Conservation (phyloP, 176 grass and related monocot genomes). For the Urochloa ruziziensis region DNA sequence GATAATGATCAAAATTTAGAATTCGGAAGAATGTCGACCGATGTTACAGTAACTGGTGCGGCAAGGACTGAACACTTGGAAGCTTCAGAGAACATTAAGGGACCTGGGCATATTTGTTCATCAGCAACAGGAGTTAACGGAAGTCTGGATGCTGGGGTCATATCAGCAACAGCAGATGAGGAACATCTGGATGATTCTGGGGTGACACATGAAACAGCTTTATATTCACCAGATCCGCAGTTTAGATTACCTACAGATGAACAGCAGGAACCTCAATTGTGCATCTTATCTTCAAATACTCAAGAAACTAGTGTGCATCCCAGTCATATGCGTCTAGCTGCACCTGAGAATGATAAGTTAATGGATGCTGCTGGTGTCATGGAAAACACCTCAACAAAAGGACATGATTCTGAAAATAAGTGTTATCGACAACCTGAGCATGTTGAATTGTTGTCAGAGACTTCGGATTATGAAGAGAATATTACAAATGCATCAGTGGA, state of each 20-base stretch:
- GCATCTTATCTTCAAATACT: slow-evolving; percentile 21
- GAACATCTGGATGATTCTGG: slow-evolving; percentile 11
- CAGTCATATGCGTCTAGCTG: not conserved
- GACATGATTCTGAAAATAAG: slow-evolving; percentile 15
- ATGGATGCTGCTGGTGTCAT: not conserved
- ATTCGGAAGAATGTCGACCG: not conserved
- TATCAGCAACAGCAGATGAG: slow-evolving; percentile 26
- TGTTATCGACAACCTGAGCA: slow-evolving; percentile 21
- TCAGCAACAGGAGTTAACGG: slow-evolving; percentile 20
- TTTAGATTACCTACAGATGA: slow-evolving; percentile 10
- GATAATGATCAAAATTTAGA: slow-evolving; percentile 32
- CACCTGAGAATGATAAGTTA: slow-evolving; percentile 25
- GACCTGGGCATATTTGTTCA: not conserved
- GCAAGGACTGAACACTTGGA: slow-evolving; percentile 28
- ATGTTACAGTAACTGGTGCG: not conserved
- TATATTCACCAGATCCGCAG: not conserved
- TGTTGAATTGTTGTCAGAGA: slow-evolving; percentile 10
- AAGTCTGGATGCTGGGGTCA: not conserved
- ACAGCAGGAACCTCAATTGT: slow-evolving; percentile 5
- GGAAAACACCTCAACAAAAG: slow-evolving; percentile 16
- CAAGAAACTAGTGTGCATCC: slow-evolving; percentile 19
- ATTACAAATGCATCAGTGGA: slow-evolving; percentile 24
- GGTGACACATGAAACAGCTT: not conserved
- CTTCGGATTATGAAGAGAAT: slow-evolving; percentile 17
- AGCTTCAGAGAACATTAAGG: slow-evolving; percentile 19